Evolutionary conservation across 305 asterid genomes (phyloP).

Genomic region (Ilex paraguariensis): DNA sequence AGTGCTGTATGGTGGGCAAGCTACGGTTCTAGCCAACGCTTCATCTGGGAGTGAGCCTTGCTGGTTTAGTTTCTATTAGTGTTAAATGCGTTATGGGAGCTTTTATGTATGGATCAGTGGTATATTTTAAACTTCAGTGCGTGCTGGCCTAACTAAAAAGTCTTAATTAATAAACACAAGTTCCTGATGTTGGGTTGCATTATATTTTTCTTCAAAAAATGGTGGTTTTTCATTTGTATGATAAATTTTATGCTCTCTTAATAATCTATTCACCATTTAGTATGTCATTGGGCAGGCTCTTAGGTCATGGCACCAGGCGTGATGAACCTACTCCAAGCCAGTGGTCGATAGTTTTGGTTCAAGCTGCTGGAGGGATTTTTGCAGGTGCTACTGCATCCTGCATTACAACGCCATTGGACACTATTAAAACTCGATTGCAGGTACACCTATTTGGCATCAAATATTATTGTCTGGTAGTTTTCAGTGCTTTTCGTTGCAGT

Average conservation of each 20-base stretch:
- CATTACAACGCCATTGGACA: slow-evolving; percentile 89
- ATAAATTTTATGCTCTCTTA: too few species aligned
- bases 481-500: too few species aligned
- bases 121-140: too few species aligned
- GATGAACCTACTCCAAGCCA: slow-evolving; percentile 46
- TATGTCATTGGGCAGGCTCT: slow-evolving; percentile 24
- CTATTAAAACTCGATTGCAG: slow-evolving; percentile 94
- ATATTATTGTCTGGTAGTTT: not conserved
- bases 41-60: slow-evolving; percentile 62
- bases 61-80: slow-evolving; percentile 6
- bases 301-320: slow-evolving; percentile 47
- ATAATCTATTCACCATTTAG: too few species aligned
- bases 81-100: not conserved
- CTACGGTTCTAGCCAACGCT: slow-evolving; percentile 96
- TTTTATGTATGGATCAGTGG: too few species aligned
- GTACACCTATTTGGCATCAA: slow-evolving; percentile 22
- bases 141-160: too few species aligned
- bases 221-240: too few species aligned
- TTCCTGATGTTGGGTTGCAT: too few species aligned
- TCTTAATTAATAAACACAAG: too few species aligned
- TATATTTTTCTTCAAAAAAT: too few species aligned
- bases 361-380: slow-evolving; percentile 88
- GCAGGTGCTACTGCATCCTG: slow-evolving; percentile 95
- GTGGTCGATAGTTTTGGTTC: slow-evolving; percentile 63
- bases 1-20: slow-evolving; percentile 99